phyloP scores from a whole-genome alignment of 176 grass and related monocot species.

The Miscanthus lutarioriparius region DNA sequence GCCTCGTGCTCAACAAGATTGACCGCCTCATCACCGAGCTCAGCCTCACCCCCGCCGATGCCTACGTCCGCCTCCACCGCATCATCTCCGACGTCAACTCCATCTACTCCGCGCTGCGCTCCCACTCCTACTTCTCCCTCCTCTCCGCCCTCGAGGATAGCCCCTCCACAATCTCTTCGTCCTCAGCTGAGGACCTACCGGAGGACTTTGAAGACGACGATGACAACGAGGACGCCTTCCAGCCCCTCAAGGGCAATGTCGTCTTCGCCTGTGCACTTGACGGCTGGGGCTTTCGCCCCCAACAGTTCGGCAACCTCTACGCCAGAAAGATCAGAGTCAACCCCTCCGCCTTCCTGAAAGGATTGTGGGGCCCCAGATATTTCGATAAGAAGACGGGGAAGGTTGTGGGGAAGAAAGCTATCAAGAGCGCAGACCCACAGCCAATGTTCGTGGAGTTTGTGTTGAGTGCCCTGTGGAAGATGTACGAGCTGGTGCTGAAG shows the following conservation, averaged over 20 bases:
- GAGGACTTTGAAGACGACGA: slow-evolving; percentile 54
- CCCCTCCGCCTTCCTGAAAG: slow-evolving; percentile 56
- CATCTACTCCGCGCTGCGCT: slow-evolving; percentile 73
- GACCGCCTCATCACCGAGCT: slow-evolving; percentile 90
- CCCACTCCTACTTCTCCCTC: slow-evolving; percentile 85
- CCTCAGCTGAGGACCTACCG: slow-evolving; percentile 33
- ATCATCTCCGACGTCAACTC: slow-evolving; percentile 77
- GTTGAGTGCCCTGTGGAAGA: slow-evolving; percentile 67
- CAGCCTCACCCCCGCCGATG: slow-evolving; percentile 65
- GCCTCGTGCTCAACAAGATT: slow-evolving; percentile 95
- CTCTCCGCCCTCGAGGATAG: slow-evolving; percentile 60
- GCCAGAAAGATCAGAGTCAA: slow-evolving; percentile 52
- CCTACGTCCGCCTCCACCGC: slow-evolving; percentile 65
- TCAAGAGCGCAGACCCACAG: slow-evolving; percentile 52
- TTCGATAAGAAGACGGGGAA: slow-evolving; percentile 65
- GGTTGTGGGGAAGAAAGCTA: slow-evolving; percentile 78
- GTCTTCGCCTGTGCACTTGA: slow-evolving; percentile 83
- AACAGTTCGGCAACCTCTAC: slow-evolving; percentile 67
- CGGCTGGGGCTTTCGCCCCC: slow-evolving; percentile 87
- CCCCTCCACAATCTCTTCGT: slow-evolving; percentile 41
- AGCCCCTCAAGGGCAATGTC: slow-evolving; percentile 85
- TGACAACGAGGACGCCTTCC: slow-evolving; percentile 81
- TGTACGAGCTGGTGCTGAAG: slow-evolving; percentile 52
- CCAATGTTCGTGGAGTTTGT: slow-evolving; percentile 90
- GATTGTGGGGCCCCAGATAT: slow-evolving; percentile 76